Conservation (phyloP, 73 alveolate genomes). For the Uronychia setigera region DNA sequence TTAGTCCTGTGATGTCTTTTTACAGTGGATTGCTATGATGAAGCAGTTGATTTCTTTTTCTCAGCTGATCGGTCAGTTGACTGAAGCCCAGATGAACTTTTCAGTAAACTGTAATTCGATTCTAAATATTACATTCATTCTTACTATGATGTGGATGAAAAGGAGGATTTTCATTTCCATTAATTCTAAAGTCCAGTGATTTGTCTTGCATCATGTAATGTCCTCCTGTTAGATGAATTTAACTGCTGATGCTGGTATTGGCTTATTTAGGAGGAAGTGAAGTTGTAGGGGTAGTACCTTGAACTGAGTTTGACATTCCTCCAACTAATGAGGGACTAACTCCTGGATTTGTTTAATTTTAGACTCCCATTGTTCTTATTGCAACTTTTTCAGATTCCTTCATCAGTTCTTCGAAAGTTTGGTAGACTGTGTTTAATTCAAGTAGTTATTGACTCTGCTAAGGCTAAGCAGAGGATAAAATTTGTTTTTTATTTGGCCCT, state of each 20-base stretch:
- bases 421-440: not conserved
- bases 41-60: not conserved
- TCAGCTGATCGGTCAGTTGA: not conserved
- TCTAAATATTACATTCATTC: not conserved
- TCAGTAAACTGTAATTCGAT: not conserved
- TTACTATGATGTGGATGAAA: not conserved
- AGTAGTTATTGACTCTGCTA: not conserved
- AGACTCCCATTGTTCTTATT: not conserved
- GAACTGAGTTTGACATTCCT: no score
- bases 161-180: not conserved
- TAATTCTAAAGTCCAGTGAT: no score
- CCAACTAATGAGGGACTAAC: not conserved
- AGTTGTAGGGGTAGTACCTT: not conserved
- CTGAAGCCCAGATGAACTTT: not conserved
- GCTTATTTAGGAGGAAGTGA: not conserved
- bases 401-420: not conserved
- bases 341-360: not conserved
- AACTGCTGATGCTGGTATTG: no score
- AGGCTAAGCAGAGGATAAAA: not conserved
- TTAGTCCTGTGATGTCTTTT: not conserved
- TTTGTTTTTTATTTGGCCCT: not conserved
- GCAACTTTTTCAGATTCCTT: not conserved
- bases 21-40: not conserved
- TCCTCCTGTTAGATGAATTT: no score
- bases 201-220: no score